phyloP scores from a whole-genome alignment of 2,329 filamentous ascomycete species.

The Sporothrix pallida region DNA sequence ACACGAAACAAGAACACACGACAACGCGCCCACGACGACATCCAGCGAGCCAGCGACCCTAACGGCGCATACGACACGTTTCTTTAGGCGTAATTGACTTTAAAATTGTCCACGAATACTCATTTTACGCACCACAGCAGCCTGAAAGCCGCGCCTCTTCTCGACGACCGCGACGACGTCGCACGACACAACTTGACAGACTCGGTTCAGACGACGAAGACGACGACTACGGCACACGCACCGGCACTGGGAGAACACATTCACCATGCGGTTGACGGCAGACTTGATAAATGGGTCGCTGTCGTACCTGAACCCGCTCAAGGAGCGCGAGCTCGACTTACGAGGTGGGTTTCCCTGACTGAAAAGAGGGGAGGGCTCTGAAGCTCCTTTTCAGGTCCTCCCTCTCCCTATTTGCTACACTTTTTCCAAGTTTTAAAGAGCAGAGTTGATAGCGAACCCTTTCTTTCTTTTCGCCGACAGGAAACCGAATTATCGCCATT shows the following conservation, averaged over 20 bases:
- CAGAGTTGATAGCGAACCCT: slow-evolving; percentile 79
- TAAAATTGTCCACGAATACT: too few species aligned
- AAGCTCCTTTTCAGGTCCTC: background rate
- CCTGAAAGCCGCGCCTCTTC: background rate
- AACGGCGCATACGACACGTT: background rate
- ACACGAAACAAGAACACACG: slow-evolving; percentile 8
- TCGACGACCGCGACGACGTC: slow-evolving; percentile 12
- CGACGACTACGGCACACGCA: background rate
- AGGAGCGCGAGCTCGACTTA: slow-evolving; percentile 98
- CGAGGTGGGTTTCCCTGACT: slow-evolving; percentile 76
- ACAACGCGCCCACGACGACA: slow-evolving; percentile 14
- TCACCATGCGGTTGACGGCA: slow-evolving; percentile 86
- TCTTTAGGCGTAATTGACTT: background rate
- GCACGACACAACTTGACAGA: background rate
- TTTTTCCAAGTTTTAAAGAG: slow-evolving; percentile 56
- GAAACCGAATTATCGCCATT: slow-evolving; percentile 95
- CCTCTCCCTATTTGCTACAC: slow-evolving; percentile 69
- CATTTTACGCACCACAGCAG: background rate
- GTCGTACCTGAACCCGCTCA: slow-evolving; percentile 97
- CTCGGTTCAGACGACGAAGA: background rate
- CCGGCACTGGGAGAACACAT: background rate
- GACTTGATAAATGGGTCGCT: slow-evolving; percentile 94
- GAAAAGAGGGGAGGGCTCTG: slow-evolving; percentile 16
- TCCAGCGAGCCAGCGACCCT: background rate
- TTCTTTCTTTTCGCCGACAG: slow-evolving; percentile 60